Evolutionary conservation across 257 asterid species (phyloP).

Genomic region (Forsythia suspensa): DNA sequence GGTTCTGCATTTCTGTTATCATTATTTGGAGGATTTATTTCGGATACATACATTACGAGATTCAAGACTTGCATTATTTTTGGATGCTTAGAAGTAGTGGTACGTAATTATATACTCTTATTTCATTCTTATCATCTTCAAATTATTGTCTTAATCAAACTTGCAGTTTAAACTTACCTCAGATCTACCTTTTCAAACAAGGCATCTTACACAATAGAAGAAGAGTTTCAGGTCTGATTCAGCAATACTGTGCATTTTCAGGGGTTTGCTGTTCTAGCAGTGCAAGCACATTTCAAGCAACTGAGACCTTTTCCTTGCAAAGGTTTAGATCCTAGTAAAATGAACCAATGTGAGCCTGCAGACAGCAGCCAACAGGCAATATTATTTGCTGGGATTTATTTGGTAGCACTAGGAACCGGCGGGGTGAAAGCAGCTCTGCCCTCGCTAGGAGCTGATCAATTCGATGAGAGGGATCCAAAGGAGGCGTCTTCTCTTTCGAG

Average conservation of each 20-base stretch:
- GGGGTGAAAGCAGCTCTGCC: constrained; percentile 75
- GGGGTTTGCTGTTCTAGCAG: constrained; percentile 68
- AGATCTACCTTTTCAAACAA: neutral
- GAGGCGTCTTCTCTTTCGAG: constrained; percentile 61
- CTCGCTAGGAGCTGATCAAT: constrained; percentile 77
- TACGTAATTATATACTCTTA: constrained; percentile 17
- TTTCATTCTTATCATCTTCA: neutral
- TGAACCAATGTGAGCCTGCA: constrained; percentile 44
- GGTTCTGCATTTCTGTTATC: constrained; percentile 60
- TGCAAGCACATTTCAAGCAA: constrained; percentile 64
- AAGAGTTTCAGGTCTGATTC: neutral
- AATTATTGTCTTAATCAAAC: neutral
- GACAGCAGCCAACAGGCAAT: constrained; percentile 44
- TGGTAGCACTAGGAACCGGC: constrained; percentile 65
- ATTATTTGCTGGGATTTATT: constrained; percentile 52
- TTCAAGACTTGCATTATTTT: constrained; percentile 59
- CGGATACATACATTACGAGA: constrained; percentile 61
- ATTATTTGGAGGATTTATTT: constrained; percentile 58
- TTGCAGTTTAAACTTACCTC: neutral
- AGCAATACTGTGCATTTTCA: constrained; percentile 20
- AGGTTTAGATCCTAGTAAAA: constrained; percentile 28
- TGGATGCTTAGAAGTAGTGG: constrained; percentile 49
- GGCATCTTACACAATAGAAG: neutral
- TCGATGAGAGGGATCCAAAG: constrained; percentile 54
- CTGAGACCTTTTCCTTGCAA: constrained; percentile 75